A percentile compares a stretch with the other conserved stretches of the same genome.
These are phyloP conservation scores for Citrus maxima DNA, from an alignment of 345 rosid species.

Conservation along the genomic window DNA sequence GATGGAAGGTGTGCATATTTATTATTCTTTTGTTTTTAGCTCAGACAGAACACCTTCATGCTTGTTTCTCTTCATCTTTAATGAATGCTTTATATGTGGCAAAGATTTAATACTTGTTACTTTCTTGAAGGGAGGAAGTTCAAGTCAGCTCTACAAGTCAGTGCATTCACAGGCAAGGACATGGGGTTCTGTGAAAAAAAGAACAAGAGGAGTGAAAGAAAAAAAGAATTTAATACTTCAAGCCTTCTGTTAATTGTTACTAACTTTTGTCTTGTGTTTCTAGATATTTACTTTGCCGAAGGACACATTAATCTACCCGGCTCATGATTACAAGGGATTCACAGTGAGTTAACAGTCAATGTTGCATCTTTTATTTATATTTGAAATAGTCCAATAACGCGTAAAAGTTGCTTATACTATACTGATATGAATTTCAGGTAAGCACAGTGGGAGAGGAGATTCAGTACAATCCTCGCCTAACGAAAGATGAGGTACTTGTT, in stretches of 20 bases:
- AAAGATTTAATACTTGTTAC: slow-evolving; percentile 1
- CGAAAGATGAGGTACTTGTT: slow-evolving; percentile 68
- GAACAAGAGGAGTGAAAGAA: neutral
- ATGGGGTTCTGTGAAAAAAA: too few species aligned
- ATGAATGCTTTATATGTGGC: neutral
- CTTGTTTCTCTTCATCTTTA: neutral
- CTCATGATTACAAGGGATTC: slow-evolving; percentile 93
- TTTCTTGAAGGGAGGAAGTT: slow-evolving; percentile 72
- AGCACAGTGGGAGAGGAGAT: slow-evolving; percentile 95
- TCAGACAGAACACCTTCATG: neutral
- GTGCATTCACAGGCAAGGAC: slow-evolving; percentile 88
- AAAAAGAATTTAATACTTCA: neutral
- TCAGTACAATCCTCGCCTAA: slow-evolving; percentile 67
- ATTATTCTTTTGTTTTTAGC: neutral
- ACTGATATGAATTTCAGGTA: slow-evolving; percentile 42
- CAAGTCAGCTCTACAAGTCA: slow-evolving; percentile 76
- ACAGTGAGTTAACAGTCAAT: slow-evolving; percentile 41
- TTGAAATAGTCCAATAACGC: slow-evolving; percentile 3
- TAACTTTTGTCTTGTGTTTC: slow-evolving; percentile 10
- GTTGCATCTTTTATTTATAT: neutral
- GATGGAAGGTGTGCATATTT: neutral
- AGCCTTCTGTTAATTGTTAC: neutral
- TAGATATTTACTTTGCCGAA: slow-evolving; percentile 88
- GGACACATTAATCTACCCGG: slow-evolving; percentile 85
- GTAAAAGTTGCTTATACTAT: slow-evolving; percentile 7